A percentile compares a stretch with the other conserved stretches of the same genome.
Conservation (phyloP, 371 early-diverging fungal genomes). For the Lichtheimia corymbifera region DNA sequence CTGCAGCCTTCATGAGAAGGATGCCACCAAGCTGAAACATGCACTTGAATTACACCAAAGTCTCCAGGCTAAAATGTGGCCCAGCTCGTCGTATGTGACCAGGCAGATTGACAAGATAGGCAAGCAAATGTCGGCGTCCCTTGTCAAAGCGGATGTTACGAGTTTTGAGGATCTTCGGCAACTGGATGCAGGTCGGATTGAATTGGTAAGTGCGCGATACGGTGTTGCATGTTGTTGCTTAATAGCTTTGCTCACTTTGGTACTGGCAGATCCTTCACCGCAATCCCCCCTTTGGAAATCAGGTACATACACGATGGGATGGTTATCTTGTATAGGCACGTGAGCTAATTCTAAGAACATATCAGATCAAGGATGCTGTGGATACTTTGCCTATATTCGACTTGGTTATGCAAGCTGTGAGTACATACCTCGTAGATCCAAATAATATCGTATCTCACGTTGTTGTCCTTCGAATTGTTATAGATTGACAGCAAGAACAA, state of each 20-base stretch:
- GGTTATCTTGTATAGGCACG: not conserved
- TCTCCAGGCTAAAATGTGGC: constrained; percentile 45
- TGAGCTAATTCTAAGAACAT: too few relatives aligned
- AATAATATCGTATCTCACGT: too few relatives aligned
- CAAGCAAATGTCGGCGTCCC: constrained; percentile 24
- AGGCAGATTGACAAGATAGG: constrained; percentile 49
- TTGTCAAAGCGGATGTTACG: constrained; percentile 34
- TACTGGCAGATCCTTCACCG: constrained; percentile 41
- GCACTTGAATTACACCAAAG: constrained; percentile 40
- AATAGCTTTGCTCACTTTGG: not conserved
- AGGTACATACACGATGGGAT: constrained; percentile 24
- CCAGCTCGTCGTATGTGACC: constrained; percentile 33
- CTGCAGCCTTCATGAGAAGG: constrained; percentile 27
- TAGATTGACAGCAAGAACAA: not conserved
- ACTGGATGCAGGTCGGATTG: constrained; percentile 42
- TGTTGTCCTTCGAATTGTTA: not conserved
- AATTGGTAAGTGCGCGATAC: constrained; percentile 29
- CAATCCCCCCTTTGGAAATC: constrained; percentile 53
- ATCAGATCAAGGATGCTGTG: constrained; percentile 10
- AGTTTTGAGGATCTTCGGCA: constrained; percentile 35
- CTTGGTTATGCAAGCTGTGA: constrained; percentile 9
- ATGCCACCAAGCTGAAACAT: constrained; percentile 27
- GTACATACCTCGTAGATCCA: not conserved
- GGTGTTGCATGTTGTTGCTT: not conserved
- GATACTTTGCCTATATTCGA: constrained; percentile 19